Base-by-base conservation (phyloP, 352 stramenopile species). In the Phytopythium aichiense region DNA sequence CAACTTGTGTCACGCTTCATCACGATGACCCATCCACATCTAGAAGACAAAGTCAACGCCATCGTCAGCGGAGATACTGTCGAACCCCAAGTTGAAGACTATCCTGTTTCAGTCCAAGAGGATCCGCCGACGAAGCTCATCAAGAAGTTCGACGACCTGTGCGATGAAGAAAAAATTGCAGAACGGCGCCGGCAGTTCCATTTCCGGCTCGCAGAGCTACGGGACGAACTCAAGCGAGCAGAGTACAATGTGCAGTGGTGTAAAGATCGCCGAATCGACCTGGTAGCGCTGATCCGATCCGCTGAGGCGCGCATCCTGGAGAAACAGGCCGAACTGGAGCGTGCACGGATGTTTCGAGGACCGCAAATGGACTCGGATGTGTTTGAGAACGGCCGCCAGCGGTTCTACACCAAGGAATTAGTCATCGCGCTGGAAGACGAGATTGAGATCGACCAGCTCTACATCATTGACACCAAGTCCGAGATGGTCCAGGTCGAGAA, bases 241-340 rank as follows among this genome's bases (percentile, higher is more conserved):
- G 76, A 88, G 51, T 91, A 91, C 76, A 94, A 94, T 43, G 66
- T 91, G 0, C 75, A 89, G 38, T 94, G 84, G 84, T 89, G 82
- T 52, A 77, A 84, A 28, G 74, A 90, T 51, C 77, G 82, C 0
- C 81, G 71, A 23, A 71, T 89, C 43, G 77, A 90, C 64, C 74
- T 94, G 8, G 82, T 92, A 0, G 76, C 84, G 0, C 61, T 92
- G 5, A 90, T 94, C 59, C 79, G 77, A 52, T 67, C 76, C 0
- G 77, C 84, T 9, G 84, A 94, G 57, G 61, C 68, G 20, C 82
- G 82, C 0, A 92, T 88, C 43, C 53, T 89, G 1, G 82, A 91
- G n/a, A 94, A 94, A 22, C 84, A 94, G 62, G 82, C 77, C 3
- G 84, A 94, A 31, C 56, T 92, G 9, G 84, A 91, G 58, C 78